Base-by-base conservation (phyloP, 208 protist genomes). In the Trypanosoma theileri region DNA sequence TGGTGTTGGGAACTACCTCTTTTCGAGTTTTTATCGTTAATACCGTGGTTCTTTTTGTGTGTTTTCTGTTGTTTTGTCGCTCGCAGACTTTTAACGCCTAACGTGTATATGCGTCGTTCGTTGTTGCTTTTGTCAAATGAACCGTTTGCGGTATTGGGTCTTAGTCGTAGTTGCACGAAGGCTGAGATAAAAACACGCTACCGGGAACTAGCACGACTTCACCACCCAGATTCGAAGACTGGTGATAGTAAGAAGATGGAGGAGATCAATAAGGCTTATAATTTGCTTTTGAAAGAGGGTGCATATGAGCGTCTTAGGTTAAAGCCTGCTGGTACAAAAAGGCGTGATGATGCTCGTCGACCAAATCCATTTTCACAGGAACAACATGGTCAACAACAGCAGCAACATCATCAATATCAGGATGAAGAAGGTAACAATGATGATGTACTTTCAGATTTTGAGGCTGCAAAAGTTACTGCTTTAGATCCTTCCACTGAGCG, bases 241-340 rank as follows among this genome's bases (percentile, higher is more conserved):
- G 88, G 86, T n/a, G 80, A 94, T 57, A 80, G 73, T 17, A 62
- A 54, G 12, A 84, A 83, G 66, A 95, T 96, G 85, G 85, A 95
- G 68, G 68, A 88, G 57, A 74, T 94, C 14, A 94, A 94, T 57
- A 85, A 90, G 48, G 89, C 89, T n/a, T 92, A 94, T 68, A 94
- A 94, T 56, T 41, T 89, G 13, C 69, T 94, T 4, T 66, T 94
- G 54, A 94, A 94, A 57, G 89, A 94, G 40, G 86, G 86, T 60
- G 86, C 72, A 12, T 94, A 85, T 73, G 89, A 94, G 59, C 76
- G 80, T 48, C 70, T 94, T 59, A 84, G 88, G 61, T 42, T 84
- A 40, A 79, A 64, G 41, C 21, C 54, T 1, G n/a, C 40, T 16
- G 69, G 51, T 9, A n/a, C 16, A 62, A 60, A 44, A 31, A 17